Conservation (phyloP, 208 protist species). For the Angomonas ambiguus region DNA sequence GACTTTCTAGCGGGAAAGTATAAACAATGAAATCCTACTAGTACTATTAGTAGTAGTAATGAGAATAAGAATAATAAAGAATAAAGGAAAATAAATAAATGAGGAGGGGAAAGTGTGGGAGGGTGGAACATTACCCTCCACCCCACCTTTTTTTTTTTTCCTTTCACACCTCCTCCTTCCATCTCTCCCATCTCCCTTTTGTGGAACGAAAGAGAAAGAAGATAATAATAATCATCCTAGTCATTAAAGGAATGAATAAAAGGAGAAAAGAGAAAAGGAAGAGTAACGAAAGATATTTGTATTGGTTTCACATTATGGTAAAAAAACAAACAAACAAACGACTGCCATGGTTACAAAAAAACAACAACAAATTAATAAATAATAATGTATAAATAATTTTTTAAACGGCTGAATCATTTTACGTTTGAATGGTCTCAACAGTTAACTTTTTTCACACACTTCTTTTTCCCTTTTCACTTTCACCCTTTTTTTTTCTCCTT, state of each 20-base stretch:
- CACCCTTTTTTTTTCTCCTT: not conserved
- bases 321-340: not conserved
- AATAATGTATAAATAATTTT: too few relatives aligned
- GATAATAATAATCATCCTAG: not conserved
- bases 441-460: not conserved
- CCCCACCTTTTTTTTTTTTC: too few relatives aligned
- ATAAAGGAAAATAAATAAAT: not conserved
- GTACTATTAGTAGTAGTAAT: not conserved
- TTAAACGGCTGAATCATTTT: too few relatives aligned
- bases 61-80: conserved; percentile 2
- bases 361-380: too few relatives aligned
- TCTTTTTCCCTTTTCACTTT: conserved; percentile 8
- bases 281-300: not conserved
- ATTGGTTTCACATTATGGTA: too few relatives aligned
- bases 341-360: too few relatives aligned
- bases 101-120: not conserved
- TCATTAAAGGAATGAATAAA: conserved; percentile 4
- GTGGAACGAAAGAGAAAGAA: too few relatives aligned
- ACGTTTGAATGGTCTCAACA: too few relatives aligned
- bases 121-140: not conserved
- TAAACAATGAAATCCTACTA: not conserved
- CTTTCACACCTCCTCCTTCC: conserved; percentile 7
- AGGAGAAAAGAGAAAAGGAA: conserved; percentile 3
- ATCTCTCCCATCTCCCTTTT: conserved; percentile 7
- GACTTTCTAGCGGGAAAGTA: conserved; percentile 38